phyloP scores from a whole-genome alignment of 345 rosid species.

The Eucalyptus curtisii region DNA sequence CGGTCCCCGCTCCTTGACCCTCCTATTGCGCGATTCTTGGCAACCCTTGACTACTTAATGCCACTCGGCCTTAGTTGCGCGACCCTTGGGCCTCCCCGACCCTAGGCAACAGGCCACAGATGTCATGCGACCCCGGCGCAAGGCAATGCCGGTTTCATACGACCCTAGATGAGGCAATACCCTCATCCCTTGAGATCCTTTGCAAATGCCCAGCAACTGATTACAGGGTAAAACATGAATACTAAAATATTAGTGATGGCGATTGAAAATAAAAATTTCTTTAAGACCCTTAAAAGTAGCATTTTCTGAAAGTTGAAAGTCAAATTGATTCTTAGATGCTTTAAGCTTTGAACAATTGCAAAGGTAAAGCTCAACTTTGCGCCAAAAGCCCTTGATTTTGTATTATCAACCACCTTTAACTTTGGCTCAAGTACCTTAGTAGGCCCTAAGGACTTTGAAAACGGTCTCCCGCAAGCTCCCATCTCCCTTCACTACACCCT shows the following conservation, averaged over 20 bases:
- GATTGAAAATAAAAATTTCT: background rate
- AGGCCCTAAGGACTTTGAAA: background rate
- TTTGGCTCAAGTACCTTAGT: background rate
- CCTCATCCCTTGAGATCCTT: background rate
- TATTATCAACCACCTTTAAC: background rate
- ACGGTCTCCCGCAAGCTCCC: no score
- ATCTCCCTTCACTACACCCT: background rate
- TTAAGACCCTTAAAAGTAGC: background rate
- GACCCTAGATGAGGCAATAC: background rate
- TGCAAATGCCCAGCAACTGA: background rate
- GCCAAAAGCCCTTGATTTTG: background rate
- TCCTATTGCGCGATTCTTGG: background rate
- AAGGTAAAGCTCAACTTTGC: background rate
- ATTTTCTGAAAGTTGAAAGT: background rate
- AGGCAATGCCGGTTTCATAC: background rate
- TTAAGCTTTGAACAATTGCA: background rate
- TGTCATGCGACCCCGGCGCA: background rate
- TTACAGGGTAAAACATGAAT: background rate
- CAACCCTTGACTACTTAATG: background rate
- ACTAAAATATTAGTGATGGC: background rate
- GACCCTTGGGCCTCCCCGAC: background rate
- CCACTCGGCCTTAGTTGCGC: background rate
- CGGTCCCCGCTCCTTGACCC: background rate
- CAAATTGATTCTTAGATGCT: background rate
- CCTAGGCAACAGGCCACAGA: background rate